Evolutionary conservation across 176 grass and related monocot species (phyloP).

Genomic region (Triticum dicoccoides): DNA sequence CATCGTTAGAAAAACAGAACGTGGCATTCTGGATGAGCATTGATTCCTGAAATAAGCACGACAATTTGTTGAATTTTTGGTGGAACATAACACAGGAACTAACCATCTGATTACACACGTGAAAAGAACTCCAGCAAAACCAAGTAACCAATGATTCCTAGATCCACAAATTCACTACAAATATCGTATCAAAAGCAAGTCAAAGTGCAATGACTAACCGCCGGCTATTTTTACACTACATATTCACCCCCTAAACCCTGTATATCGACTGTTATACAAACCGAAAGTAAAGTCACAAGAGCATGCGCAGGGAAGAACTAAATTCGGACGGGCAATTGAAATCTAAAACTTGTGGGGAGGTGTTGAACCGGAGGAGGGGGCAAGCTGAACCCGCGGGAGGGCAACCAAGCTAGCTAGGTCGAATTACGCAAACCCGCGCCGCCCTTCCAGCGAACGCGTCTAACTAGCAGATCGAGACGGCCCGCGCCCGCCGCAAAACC

Average conservation of each 20-base stretch:
- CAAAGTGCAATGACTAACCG: not conserved
- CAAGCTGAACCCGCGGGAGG: not conserved
- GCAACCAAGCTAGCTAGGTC: conserved; percentile 19
- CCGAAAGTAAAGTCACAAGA: not conserved
- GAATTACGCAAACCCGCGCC: not conserved
- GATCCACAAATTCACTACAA: not conserved
- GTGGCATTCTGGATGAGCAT: not conserved
- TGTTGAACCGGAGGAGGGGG: not conserved
- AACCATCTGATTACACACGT: not conserved
- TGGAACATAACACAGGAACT: not conserved
- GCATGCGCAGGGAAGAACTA: not conserved
- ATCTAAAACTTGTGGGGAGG: not conserved
- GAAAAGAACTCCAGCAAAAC: not conserved
- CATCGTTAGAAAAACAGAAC: not conserved
- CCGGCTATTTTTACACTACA: not conserved
- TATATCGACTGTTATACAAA: not conserved
- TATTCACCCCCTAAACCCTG: conserved; percentile 15
- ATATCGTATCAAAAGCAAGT: not conserved
- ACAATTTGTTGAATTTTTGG: not conserved
- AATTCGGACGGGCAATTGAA: not conserved
- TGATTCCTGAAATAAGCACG: not conserved
- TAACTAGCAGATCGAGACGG: not conserved
- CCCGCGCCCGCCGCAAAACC: not conserved
- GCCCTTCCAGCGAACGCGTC: not conserved
- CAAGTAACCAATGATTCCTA: not conserved